Base-by-base conservation (phyloP, 257 asterid genomes). In the Coffea canephora region DNA sequence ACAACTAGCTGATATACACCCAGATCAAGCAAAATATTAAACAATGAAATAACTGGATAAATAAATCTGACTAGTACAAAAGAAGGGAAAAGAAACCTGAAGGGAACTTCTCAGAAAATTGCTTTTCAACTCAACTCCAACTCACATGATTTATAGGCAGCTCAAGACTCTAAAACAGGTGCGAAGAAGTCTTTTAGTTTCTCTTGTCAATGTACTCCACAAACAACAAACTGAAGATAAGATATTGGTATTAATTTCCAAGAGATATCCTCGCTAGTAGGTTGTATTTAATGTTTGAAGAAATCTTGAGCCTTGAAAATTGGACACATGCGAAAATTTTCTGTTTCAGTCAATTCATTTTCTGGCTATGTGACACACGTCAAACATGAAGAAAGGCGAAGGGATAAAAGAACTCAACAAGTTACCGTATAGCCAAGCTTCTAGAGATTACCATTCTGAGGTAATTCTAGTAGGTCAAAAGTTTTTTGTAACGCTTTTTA, bases 191-290 rank as follows among this genome's bases (percentile, higher is more conserved):
- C 69, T 54, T 81, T 57, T 87, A 81, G 76, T 82, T 79, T 71
- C 81, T 76, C 88, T 85, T 84, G 86, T 81, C 84, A 67, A 77
- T 54, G 50, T 18, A 75, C 74, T 34, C 27, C 85, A 70, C 73
- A 79, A 78, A 73, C 80, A 82, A 69, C 72, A 74, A 49, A 77
- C 43, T 85, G 71, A 75, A 77, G 80, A 82, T 85, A 84, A 69
- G 77, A 76, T 73, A 86, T 80, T 74, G 85, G 81, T 81, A 74
- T 41, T 68, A 68, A 57, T 86, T 73, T 78, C 46, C 84, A 57
- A 81, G 81, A 82, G 66, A 72, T 77, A 79, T 71, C 76, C 85
- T 79, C 81, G 86, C 74, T 86, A 80, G 88, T 78, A 84, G 86
- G 91, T 87, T 65, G 83, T 43, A 86, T 80, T 83, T 80, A 86